Evolutionary conservation across 768 basidiomycete species (phyloP), one percentile per base, ranked within the genome.

Genomic region (Pisolithus marmoratus): DNA sequence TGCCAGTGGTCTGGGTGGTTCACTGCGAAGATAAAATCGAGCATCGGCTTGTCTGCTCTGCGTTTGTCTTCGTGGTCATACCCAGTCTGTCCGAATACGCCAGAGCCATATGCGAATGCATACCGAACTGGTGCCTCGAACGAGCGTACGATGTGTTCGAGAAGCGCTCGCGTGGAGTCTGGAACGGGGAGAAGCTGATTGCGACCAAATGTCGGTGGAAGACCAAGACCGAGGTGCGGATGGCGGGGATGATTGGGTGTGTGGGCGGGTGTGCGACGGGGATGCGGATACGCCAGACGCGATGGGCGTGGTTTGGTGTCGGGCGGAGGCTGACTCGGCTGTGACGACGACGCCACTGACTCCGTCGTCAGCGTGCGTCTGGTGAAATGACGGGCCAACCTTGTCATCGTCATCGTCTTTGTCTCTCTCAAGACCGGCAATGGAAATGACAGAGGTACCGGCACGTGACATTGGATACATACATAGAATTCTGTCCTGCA

Each of bases 11-110:
- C 80, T 0, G 96, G 78, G 59, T 96, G 93, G 2, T 92, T 90
- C 42, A 97, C 95, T 0, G 94, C 94, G 66, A 99, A 91, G 68
- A 99, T 81, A 61, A 98, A 96, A 70, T 99, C 96, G 20, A 97
- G 80, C 88, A 98, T 90, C 0, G 94, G 94, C 40, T 69, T 63
- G 19, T 72, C 50, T 36, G 61, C 66, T 17, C 72, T 68, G 12
- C 60, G 61, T 9, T 27, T 27, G 0, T 42, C n/a, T 53, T 68
- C 55, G 31, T 65, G 55, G 53, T 60, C 57, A 59, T 94, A 90
- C 17, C 94, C 90, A 50, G 85, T 84, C 69, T 99, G 96, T 62
- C 90, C 83, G 60, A 96, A 96, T 2, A 98, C 94, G 0, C 95
- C 96, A 3, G 88, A 92, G 12, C 96, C 96, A 64, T 98, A 99